These are phyloP conservation scores for Xylaria sp. DNA, from an alignment of 2,329 filamentous ascomycete genomes.

Conservation along the genomic window DNA sequence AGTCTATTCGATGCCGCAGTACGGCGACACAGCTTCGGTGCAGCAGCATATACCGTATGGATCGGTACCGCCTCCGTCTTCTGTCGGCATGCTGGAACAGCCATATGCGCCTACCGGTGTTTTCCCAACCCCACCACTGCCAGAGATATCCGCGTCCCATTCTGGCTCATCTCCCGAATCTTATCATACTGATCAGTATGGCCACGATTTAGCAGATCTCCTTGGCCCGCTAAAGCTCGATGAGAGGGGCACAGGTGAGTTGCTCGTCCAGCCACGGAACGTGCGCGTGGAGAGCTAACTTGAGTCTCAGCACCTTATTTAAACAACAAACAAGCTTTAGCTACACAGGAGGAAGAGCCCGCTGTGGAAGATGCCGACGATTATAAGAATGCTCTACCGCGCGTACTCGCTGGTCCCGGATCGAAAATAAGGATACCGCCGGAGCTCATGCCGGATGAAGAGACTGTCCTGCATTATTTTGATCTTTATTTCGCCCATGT, in stretches of 20 bases:
- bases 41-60: conserved; percentile 65
- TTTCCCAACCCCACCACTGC: conserved; percentile 66
- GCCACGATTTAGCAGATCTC: conserved; percentile 79
- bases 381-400: conserved; percentile 75
- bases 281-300: conserved; percentile 30
- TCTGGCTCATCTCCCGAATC: conserved; percentile 60
- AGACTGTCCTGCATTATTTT: conserved; percentile 84
- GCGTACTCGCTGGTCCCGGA: conserved; percentile 74
- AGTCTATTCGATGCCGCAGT: conserved; percentile 61
- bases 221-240: conserved; percentile 89
- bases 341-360: conserved; percentile 65
- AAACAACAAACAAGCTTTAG: conserved; percentile 64
- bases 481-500: conserved; percentile 90
- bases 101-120: conserved; percentile 61
- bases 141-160: conserved; percentile 52
- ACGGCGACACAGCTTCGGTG: conserved; percentile 57
- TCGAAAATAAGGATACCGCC: conserved; percentile 87
- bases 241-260: conserved; percentile 83
- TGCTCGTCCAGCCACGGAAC: not conserved
- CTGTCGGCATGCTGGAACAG: conserved; percentile 63
- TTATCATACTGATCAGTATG: conserved; percentile 72
- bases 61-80: conserved; percentile 56
- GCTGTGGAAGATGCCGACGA: conserved; percentile 78
- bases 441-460: conserved; percentile 91
- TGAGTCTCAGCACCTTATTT: conserved; percentile 79